Evolutionary conservation across 2,329 filamentous ascomycete species (phyloP).

Genomic region (Cytospora leucostoma): DNA sequence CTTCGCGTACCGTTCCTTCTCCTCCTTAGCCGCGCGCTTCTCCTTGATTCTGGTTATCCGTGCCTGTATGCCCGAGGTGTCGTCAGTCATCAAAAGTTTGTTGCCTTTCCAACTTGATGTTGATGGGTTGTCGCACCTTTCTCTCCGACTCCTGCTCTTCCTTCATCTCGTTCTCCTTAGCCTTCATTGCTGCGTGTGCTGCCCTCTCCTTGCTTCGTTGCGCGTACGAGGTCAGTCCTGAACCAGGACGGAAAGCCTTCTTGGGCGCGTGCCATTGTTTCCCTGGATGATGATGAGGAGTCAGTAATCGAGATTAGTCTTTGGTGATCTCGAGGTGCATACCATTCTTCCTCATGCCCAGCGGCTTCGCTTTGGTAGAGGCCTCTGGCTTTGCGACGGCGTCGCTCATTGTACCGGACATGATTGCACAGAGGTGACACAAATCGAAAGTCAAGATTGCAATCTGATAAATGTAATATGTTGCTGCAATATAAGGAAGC

Average conservation of each 20-base stretch:
- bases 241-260: conserved; percentile 79
- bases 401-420: conserved; percentile 44
- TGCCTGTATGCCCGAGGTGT: conserved; percentile 51
- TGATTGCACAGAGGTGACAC: conserved; percentile 35
- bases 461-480: background rate
- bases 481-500: conserved; percentile 9
- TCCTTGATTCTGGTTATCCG: conserved; percentile 81
- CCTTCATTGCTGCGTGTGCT: conserved; percentile 75
- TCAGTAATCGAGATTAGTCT: conserved; percentile 5
- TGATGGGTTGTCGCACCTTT: conserved; percentile 50
- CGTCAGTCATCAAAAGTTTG: background rate
- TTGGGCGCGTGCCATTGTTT: conserved; percentile 92
- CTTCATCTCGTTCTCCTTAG: conserved; percentile 93
- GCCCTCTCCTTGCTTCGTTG: conserved; percentile 72
- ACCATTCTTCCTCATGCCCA: conserved; percentile 86
- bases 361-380: conserved; percentile 41
- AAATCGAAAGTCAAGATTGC: conserved; percentile 11
- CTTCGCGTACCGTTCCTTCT: conserved; percentile 89
- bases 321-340: conserved; percentile 33
- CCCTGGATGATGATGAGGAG: conserved; percentile 57
- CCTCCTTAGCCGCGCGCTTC: conserved; percentile 83
- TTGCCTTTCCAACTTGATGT: conserved; percentile 5
- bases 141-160: conserved; percentile 90
- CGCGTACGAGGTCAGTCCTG: conserved; percentile 77
- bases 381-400: conserved; percentile 38